Percentiles rank a stretch among this genome's conserved stretches.
Evolutionary conservation across 352 stramenopile genomes (phyloP).

Genomic region (Globisporangium mamillatum): DNA sequence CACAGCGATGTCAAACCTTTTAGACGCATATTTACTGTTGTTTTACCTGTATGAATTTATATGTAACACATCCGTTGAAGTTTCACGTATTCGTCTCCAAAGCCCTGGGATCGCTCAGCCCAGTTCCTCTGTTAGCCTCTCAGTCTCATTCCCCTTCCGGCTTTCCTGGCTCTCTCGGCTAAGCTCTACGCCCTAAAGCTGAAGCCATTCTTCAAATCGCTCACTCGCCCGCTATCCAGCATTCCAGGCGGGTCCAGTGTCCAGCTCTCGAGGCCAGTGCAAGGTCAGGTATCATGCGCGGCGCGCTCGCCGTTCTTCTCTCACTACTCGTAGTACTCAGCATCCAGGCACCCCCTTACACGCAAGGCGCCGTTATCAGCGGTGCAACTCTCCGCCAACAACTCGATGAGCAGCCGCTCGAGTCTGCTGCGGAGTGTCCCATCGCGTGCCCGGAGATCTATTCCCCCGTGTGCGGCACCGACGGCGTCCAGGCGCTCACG

Average conservation of each 20-base stretch:
- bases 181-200: neutral
- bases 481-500: neutral
- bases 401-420: neutral
- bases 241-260: neutral
- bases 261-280: neutral
- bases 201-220: neutral
- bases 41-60: neutral
- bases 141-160: neutral
- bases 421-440: neutral
- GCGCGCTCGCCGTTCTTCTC: neutral
- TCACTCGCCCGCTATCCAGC: neutral
- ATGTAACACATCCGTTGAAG: constrained; percentile 1
- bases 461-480: neutral
- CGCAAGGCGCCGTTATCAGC: no score
- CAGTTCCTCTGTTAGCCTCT: neutral
- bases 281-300: neutral
- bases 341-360: neutral
- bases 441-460: neutral
- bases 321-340: neutral
- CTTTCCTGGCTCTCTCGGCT: neutral
- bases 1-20: neutral
- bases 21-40: no score
- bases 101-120: neutral
- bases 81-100: neutral
- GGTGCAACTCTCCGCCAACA: neutral